phyloP scores from a whole-genome alignment of 2,329 filamentous ascomycete genomes.

The Penicillium sp. region DNA sequence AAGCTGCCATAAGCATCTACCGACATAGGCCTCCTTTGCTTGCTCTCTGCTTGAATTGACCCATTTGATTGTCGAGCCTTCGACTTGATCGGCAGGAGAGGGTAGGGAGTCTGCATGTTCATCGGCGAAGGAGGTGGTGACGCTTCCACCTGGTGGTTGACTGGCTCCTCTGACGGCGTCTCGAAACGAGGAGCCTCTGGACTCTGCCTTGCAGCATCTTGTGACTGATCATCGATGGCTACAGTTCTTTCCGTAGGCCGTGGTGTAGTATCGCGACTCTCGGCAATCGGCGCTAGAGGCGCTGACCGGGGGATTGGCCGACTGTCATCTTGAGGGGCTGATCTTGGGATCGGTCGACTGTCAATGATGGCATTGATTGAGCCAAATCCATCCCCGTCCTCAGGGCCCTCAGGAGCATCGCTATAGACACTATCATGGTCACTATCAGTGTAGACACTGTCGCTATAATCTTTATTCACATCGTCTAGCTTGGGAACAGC shows the following conservation, averaged over 20 bases:
- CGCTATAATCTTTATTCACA: slow-evolving; percentile 37
- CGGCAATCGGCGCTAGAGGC: slow-evolving; percentile 6
- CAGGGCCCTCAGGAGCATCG: slow-evolving; percentile 47
- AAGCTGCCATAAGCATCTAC: slow-evolving; percentile 20
- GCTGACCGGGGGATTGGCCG: slow-evolving; percentile 26
- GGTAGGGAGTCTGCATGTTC: slow-evolving; percentile 21
- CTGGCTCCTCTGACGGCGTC: slow-evolving; percentile 24
- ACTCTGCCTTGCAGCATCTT: slow-evolving; percentile 12
- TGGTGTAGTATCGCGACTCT: slow-evolving; percentile 24
- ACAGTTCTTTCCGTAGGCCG: slow-evolving; percentile 14
- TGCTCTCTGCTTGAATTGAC: slow-evolving; percentile 14
- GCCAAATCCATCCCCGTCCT: slow-evolving; percentile 50
- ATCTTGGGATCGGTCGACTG: slow-evolving; percentile 31
- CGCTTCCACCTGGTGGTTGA: slow-evolving; percentile 18
- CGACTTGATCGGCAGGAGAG: slow-evolving; percentile 17
- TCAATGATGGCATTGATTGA: slow-evolving; percentile 56
- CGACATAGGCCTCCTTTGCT: slow-evolving; percentile 24
- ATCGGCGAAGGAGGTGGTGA: slow-evolving; percentile 22
- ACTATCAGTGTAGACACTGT: slow-evolving; percentile 50
- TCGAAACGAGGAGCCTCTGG: slow-evolving; percentile 22
- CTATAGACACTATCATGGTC: slow-evolving; percentile 54
- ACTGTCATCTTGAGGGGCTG: slow-evolving; percentile 30
- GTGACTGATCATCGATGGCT: slow-evolving; percentile 21
- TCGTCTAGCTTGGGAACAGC: slow-evolving; percentile 21
- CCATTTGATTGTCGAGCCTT: slow-evolving; percentile 12